Evolutionary conservation across 2,329 filamentous ascomycete species (phyloP), one percentile per base, ranked within the genome.

Genomic region (Aspergillus fumigatiaffinis): DNA sequence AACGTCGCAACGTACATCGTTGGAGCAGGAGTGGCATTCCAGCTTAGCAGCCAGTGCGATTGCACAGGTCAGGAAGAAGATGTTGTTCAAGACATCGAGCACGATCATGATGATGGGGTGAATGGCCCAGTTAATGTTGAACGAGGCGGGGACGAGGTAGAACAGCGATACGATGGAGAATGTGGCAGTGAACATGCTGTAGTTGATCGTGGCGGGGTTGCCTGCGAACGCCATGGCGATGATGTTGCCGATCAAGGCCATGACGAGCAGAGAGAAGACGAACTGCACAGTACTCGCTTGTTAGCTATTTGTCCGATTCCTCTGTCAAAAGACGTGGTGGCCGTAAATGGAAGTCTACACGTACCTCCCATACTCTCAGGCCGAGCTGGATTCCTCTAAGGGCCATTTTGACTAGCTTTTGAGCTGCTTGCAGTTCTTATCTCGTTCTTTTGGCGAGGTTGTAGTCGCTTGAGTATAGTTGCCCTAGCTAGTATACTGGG

Each of bases 241-340:
- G 77, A 86, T 85, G 77, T 87, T 85, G 63, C 84, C 85, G 63
- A 85, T 70, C 49, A 88, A 77, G 12, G 83, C 78, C 76, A 87
- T 83, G 67, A 87, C 72, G 66, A 88, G 78, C 56, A 87, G 69
- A 35, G 83, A 77, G 75, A 80, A 86, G 66, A 86, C 51, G 72
- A 87, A 83, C 84, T 87, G 46, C 28, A 41, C 26, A 32, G 17
- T n/a, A 17, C 14, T 38, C 32, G 14, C 10, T 28, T n/a, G 52
- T 65, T 50, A 54, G 56, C 44, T 28, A n/a, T 51, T 51, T 20
- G 17, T 29, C 25, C 50, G 12, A 2, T 14, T n/a, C 3, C 41
- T 23, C 32, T 42, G 28, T 44, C 7, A 7, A 7, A 21, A 14
- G 28, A 42, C 8, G 25, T 46, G 10, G 7, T 25, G 9, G n/a